Percentiles rank a stretch among this genome's conserved stretches.
Evolutionary conservation across 73 alveolate species (phyloP).

Genomic region (Paramecium pentaurelia): DNA sequence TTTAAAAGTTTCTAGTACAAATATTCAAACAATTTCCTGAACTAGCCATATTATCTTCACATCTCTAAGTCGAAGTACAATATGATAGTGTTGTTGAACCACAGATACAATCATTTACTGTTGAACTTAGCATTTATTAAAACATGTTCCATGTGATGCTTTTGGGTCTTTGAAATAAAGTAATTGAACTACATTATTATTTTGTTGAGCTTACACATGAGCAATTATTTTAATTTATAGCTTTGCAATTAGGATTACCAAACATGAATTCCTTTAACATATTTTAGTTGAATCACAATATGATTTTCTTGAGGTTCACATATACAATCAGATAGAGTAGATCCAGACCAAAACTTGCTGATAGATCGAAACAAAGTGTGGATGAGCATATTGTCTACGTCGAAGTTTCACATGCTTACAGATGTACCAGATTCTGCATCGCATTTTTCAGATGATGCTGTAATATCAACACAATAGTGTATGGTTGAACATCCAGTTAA

Average conservation of each 20-base stretch:
- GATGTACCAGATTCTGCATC: too few species aligned
- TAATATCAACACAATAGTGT: too few species aligned
- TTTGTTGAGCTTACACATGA: not conserved
- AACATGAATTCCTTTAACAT: not conserved
- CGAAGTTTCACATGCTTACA: too few species aligned
- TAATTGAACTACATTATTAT: not conserved
- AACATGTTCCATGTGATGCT: not conserved
- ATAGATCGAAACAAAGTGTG: too few species aligned
- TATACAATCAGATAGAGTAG: too few species aligned
- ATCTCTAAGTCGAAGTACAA: not conserved
- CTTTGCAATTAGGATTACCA: not conserved
- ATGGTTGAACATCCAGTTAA: too few species aligned
- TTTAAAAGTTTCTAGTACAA: not conserved
- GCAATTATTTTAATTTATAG: not conserved
- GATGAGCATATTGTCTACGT: too few species aligned
- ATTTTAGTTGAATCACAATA: too few species aligned
- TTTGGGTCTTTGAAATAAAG: not conserved
- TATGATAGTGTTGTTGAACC: not conserved
- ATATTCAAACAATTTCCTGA: not conserved
- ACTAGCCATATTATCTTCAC: not conserved
- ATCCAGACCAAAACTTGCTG: too few species aligned
- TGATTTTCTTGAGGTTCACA: too few species aligned
- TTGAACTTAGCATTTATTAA: too few species aligned
- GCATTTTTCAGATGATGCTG: too few species aligned
- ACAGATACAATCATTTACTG: not conserved